Base-by-base conservation (phyloP, 495 filamentous ascomycete genomes). In the Emericellopsis terricola region DNA sequence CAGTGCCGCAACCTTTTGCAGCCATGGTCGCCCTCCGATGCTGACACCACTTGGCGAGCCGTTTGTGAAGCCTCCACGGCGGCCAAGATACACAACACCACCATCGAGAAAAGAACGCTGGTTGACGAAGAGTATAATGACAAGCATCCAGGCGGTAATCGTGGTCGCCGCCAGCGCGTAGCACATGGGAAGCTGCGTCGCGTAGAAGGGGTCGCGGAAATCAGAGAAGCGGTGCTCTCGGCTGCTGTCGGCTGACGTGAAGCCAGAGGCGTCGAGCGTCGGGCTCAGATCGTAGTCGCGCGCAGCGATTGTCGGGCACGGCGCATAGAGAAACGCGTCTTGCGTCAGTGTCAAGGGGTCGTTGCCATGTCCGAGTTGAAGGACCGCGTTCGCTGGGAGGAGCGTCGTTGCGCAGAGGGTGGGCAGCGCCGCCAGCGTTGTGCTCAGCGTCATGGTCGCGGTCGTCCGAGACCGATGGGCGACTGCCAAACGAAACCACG, bases 41-140 rank as follows among this genome's bases (percentile, higher is more conserved):
- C 77, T 81, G 27, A 86, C 76, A 8, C 84, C 64, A 11, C 71
- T 77, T 24, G 71, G 71, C 4, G 76, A 77, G 9, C 81, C 74
- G 47, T 78, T 77, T 29, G 86, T 87, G 53, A 92, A 82, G 24
- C 83, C 82, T 10, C 31, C 31, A 53, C 76, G 69, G n/a, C 77
- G 65, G 23, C 81, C 76, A n/a, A 87, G 55, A 32, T 85, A 72
- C 29, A 86, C 79, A 14, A 74, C 71, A 10, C 80, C 78, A n/a
- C 81, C 81, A 23, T 84, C 69, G 36, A 86, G 76, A 52, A 86
- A 92, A 3, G 83, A 93, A 34, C 81, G 75, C 27, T 77, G 89
- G 3, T 83, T 91, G 37, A 94, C 87, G 36, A 94, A 64, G 11
- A 97, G 78, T 61, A 96, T 87, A 27, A 94, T 83, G 29, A 97